Percentiles rank a stretch among this genome's conserved stretches.
Conservation (phyloP, 1,284 basidiomycete species). For the Ustilago cynodontis region DNA sequence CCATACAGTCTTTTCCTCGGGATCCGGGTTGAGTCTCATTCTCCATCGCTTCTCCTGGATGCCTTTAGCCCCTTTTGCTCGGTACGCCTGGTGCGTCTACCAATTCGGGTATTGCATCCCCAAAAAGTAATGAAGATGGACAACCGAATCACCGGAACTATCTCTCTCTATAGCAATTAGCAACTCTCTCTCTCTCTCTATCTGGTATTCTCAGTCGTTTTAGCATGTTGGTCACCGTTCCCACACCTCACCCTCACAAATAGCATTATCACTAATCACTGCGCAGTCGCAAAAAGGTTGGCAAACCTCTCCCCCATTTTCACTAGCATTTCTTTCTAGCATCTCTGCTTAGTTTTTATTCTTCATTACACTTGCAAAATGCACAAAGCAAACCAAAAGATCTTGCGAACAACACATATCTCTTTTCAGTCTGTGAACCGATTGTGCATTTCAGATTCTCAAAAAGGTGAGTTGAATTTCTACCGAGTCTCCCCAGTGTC, state of each 20-base stretch:
- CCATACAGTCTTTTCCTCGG: slow-evolving; percentile 30
- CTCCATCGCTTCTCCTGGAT: slow-evolving; percentile 11
- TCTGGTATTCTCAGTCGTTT: slow-evolving; percentile 36
- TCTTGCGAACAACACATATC: slow-evolving; percentile 33
- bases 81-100: slow-evolving; percentile 33
- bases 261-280: slow-evolving; percentile 15
- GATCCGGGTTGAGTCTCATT: slow-evolving; percentile 40
- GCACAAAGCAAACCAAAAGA: slow-evolving; percentile 42
- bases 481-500: neutral
- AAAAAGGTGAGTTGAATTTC: neutral
- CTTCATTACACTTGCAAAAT: slow-evolving; percentile 32
- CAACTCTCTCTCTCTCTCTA: slow-evolving; percentile 22
- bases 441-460: no score
- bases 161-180: slow-evolving; percentile 22
- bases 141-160: slow-evolving; percentile 44
- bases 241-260: neutral
- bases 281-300: slow-evolving; percentile 19
- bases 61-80: slow-evolving; percentile 1
- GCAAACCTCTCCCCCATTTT: slow-evolving; percentile 15
- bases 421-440: neutral
- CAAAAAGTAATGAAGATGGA: slow-evolving; percentile 36
- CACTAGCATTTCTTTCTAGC: slow-evolving; percentile 19
- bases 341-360: slow-evolving; percentile 27
- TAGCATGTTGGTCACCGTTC: slow-evolving; percentile 13
- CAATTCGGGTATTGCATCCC: neutral